These are phyloP conservation scores for Hypoxylon crocopeplum DNA, from an alignment of 495 filamentous ascomycete species.

Conservation along the genomic window DNA sequence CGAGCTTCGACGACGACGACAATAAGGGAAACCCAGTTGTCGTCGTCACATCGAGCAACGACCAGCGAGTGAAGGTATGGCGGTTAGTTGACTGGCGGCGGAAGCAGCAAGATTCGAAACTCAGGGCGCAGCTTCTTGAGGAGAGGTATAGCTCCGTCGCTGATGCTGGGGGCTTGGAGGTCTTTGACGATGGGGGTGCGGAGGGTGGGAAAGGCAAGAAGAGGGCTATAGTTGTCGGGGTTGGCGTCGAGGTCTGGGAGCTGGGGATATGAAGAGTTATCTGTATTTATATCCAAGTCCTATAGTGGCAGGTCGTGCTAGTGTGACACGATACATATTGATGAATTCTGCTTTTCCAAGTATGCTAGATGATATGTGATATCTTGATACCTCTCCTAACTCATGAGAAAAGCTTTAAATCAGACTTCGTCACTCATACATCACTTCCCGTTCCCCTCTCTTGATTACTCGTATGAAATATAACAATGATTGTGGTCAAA, in stretches of 20 bases:
- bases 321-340: too few species aligned
- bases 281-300: too few species aligned
- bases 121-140: conserved; percentile 53
- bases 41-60: conserved; percentile 74
- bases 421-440: too few species aligned
- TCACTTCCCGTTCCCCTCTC: too few species aligned
- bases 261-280: conserved; percentile 29
- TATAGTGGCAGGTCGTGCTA: too few species aligned
- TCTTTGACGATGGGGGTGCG: conserved; percentile 8
- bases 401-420: too few species aligned
- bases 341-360: too few species aligned
- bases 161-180: conserved; percentile 53
- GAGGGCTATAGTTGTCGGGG: conserved; percentile 52
- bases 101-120: conserved; percentile 2
- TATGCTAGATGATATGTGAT: too few species aligned
- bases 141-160: conserved; percentile 70
- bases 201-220: conserved; percentile 3
- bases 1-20: too few species aligned
- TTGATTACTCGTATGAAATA: too few species aligned
- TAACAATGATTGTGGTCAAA: too few species aligned
- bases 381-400: too few species aligned
- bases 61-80: conserved; percentile 85
- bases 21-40: conserved; percentile 13
- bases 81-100: conserved; percentile 42
- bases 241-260: conserved; percentile 57